Evolutionary conservation across 305 asterid genomes (phyloP).

Genomic region (Fraxinus velutina): DNA sequence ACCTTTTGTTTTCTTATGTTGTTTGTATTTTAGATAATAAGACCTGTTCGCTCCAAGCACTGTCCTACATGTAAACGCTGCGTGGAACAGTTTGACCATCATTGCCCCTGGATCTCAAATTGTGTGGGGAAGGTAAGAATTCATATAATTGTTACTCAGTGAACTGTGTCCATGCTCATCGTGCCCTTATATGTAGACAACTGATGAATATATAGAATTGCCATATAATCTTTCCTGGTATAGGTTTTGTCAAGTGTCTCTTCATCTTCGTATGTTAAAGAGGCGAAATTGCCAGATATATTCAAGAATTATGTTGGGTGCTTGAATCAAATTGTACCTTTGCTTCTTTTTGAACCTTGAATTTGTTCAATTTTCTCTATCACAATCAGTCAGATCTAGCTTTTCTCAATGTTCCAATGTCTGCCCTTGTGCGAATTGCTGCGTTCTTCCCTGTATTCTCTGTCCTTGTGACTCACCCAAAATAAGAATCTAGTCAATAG

Average conservation of each 20-base stretch:
- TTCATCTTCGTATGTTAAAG: conserved; percentile 4
- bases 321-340: background rate
- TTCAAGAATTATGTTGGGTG: background rate
- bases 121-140: conserved; percentile 86
- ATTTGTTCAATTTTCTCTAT: background rate
- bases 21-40: conserved; percentile 57
- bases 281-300: background rate
- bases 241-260: conserved; percentile 6
- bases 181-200: conserved; percentile 17
- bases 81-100: conserved; percentile 97
- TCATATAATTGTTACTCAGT: conserved; percentile 5
- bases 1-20: conserved; percentile 20
- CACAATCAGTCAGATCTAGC: background rate
- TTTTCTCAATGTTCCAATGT: background rate
- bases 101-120: conserved; percentile 98
- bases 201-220: background rate
- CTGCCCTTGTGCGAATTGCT: background rate
- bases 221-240: background rate
- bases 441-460: background rate
- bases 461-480: background rate
- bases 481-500: background rate
- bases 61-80: conserved; percentile 84
- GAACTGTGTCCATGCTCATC: conserved; percentile 1
- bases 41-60: conserved; percentile 96
- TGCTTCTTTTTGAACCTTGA: background rate